A percentile compares a stretch with the other conserved stretches of the same genome.
Evolutionary conservation across 1,139 yeast genomes (phyloP).

Genomic region (Arxiozyma heterogenica): DNA sequence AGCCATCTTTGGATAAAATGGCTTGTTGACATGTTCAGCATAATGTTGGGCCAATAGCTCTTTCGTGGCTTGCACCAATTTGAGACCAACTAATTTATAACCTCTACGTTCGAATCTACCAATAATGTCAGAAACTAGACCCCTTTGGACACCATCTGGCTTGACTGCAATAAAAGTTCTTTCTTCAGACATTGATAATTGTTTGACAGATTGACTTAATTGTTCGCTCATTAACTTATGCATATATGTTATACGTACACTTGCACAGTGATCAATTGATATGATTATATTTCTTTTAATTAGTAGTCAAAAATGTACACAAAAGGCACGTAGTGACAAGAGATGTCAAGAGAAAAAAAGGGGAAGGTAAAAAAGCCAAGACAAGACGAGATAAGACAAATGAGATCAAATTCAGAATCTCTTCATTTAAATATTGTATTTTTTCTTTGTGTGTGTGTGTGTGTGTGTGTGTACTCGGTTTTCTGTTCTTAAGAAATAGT

Average conservation of each 20-base stretch:
- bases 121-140: conserved; percentile 80
- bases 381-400: no score
- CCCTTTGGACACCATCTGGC: conserved; percentile 99
- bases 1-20: conserved; percentile 93
- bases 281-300: no score
- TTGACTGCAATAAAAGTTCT: conserved; percentile 98
- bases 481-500: background rate
- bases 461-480: no score
- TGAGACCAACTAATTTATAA: conserved; percentile 92
- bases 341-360: background rate
- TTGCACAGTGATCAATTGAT: background rate
- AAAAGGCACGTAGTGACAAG: no score
- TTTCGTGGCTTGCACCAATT: conserved; percentile 84
- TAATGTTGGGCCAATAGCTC: conserved; percentile 85
- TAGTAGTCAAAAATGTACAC: no score
- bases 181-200: conserved; percentile 35
- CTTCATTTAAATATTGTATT: no score
- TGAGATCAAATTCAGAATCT: background rate
- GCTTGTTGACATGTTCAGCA: conserved; percentile 89
- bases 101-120: conserved; percentile 96
- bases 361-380: no score
- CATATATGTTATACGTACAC: background rate
- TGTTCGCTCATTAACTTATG: background rate
- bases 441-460: no score
- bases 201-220: background rate